Evolutionary conservation across 2,329 filamentous ascomycete genomes (phyloP), one percentile per base, ranked within the genome.

Genomic region (Sporothrix protearum): DNA sequence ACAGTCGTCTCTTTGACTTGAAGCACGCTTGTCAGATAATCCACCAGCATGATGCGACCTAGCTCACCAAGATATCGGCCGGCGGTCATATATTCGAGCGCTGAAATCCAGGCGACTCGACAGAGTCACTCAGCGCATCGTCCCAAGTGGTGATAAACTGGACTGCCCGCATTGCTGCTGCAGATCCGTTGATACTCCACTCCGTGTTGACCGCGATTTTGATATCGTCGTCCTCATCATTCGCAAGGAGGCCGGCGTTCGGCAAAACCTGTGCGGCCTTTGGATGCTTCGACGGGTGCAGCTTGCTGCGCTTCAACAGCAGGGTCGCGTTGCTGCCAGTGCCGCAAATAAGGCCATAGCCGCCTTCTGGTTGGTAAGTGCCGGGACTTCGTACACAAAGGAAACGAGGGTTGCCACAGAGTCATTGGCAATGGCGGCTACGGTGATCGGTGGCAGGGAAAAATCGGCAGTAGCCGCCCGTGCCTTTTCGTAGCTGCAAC

Each of bases 311-410:
- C 75, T 85, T 87, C 78, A 96, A 86, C 0, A 91, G 89, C 53
- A 95, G 89, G 0, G 92, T 95, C 1, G 92, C 92, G 76, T 95
- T 95, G 77, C 90, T 91, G 3, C 92, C 92, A 0, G 92, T 95
- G 12, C 92, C 92, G 47, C 93, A 90, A 73, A 96, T 94, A 25
- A 95, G 84, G 5, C 91, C 91, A 95, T 94, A 36, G 86, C 87
- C 2, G 92, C 90, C 73, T 89, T 88, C 73, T 88, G 90, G 72
- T 87, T 85, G 0, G 83, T 81, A 16, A 85, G 81, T 22, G 87
- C 87, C 75, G 88, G 88, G 69, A 89, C 89, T 71, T 89, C 86
- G 79, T 93, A 93, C 42, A 92, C 89, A 75, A 94, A 89, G 0
- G 92, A 93, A 47, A 92, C 88, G 30, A 95, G 84, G 0, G 92